Evolutionary conservation across 768 basidiomycete genomes (phyloP).

Genomic region (Cyclocybe cylindracea): DNA sequence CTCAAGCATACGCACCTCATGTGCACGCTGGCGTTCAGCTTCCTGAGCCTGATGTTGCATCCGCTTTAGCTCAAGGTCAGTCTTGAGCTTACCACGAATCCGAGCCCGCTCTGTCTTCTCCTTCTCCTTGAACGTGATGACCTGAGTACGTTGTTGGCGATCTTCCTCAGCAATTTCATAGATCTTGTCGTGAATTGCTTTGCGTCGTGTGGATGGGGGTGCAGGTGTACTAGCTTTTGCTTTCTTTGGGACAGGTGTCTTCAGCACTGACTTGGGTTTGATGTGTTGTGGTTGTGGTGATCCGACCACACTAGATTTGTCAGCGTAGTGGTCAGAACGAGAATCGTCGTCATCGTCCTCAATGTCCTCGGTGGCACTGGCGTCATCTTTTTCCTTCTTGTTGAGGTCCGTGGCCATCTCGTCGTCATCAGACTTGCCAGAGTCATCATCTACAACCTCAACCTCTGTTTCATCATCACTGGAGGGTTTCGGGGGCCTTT

Average conservation of each 20-base stretch:
- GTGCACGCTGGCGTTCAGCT: constrained; percentile 6
- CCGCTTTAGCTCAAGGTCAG: constrained; percentile 6
- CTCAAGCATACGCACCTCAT: constrained; percentile 5
- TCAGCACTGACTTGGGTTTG: background rate
- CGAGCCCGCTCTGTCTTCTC: background rate
- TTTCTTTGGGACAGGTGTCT: background rate
- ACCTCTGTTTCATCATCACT: background rate
- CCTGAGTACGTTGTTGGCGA: background rate
- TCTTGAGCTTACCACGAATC: background rate
- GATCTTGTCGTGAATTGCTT: constrained; percentile 2
- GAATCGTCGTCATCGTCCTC: background rate
- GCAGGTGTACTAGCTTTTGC: background rate
- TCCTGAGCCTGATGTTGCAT: constrained; percentile 5
- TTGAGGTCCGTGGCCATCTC: too few species aligned
- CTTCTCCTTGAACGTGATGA: background rate
- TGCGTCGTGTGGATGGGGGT: background rate
- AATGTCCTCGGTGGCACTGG: background rate
- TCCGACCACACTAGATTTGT: background rate
- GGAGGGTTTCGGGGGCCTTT: background rate
- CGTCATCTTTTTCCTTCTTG: background rate
- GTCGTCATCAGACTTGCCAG: background rate
- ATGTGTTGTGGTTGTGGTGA: background rate
- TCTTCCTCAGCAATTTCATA: constrained; percentile 4
- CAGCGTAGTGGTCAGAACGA: too few species aligned
- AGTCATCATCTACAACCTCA: background rate